Base-by-base conservation (phyloP, 1,139 yeast genomes). In the Scheffersomyces parashehatae region DNA sequence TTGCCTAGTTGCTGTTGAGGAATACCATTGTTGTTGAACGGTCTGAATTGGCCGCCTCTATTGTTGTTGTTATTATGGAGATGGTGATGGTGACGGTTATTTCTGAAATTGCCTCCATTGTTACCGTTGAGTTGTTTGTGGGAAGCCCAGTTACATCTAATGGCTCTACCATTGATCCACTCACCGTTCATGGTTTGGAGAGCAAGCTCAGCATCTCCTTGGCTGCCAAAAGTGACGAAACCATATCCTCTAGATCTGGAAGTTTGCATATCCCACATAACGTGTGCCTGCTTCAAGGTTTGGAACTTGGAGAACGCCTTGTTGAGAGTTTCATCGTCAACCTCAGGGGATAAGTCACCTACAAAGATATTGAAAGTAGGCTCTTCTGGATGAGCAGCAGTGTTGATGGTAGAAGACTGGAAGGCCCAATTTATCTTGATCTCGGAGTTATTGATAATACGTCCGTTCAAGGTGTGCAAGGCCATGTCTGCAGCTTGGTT, bases 251-350 rank as follows among this genome's bases (percentile, higher is more conserved):
- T 76, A 4, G 95, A 87, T 60, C 96, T 73, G 31, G 95, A 91
- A 16, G 95, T 87, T 60, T 86, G 91, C 95, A 88, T 88, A 64
- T 90, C 97, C 97, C 97, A 89, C 96, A 90, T 90, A 33, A 90
- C 96, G 55, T 89, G 91, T 13, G 96, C 97, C 60, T 88, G 95
- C 41, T 82, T 71, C 56, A 87, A 70, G 4, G 90, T 78, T 15
- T 72, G 71, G 61, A 81, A 87, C 43, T 70, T 70, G n/a, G 71
- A 55, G 60, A 90, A 90, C 6, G 87, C 76, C 38, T 64, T 68
- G 41, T 72, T 73, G 51, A 90, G 73, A 14, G 79, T 64, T 52
- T 86, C 95, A 62, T 90, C 97, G 58, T 87, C 84, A 33, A 90
- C 85, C 54, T 90, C 96, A 9, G 86, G 76, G 31, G 89, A 82